Evolutionary conservation across 257 asterid species (phyloP).

Genomic region (Rhazya stricta): DNA sequence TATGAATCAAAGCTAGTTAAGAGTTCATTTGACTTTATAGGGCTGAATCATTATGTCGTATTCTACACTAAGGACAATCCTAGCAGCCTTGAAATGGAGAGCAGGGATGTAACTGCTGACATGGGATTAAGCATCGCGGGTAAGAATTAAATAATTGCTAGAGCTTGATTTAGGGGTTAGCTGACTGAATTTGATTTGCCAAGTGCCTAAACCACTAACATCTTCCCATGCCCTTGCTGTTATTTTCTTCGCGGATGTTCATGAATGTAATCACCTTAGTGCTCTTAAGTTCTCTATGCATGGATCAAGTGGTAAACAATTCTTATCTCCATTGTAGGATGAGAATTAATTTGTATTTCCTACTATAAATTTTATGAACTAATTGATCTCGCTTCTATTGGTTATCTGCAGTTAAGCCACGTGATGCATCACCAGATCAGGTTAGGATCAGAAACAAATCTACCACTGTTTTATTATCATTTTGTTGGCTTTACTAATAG

Average conservation of each 20-base stretch:
- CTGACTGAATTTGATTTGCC: not conserved
- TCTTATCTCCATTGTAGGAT: not conserved
- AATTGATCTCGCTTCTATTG: not conserved
- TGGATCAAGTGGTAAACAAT: not conserved
- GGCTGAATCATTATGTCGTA: slow-evolving; percentile 43
- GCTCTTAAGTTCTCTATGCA: not conserved
- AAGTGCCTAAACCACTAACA: not conserved
- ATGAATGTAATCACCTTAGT: no score
- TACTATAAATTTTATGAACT: not conserved
- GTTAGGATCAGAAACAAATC: not conserved
- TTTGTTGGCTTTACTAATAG: not conserved
- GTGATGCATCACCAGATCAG: not conserved
- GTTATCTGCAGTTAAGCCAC: slow-evolving; percentile 6
- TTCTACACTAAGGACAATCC: slow-evolving; percentile 29
- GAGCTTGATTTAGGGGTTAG: not conserved
- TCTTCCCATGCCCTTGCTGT: not conserved
- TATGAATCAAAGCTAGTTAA: slow-evolving; percentile 42
- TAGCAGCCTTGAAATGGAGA: slow-evolving; percentile 14
- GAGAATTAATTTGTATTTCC: not conserved
- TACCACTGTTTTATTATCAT: not conserved
- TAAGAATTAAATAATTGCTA: slow-evolving; percentile 18
- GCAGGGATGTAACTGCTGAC: slow-evolving; percentile 32
- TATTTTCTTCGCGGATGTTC: no score
- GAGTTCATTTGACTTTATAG: slow-evolving; percentile 58
- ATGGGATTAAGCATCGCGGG: slow-evolving; percentile 20